These are phyloP conservation scores for Yarrowia galli DNA, from an alignment of 1,139 yeast species.

Conservation along the genomic window DNA sequence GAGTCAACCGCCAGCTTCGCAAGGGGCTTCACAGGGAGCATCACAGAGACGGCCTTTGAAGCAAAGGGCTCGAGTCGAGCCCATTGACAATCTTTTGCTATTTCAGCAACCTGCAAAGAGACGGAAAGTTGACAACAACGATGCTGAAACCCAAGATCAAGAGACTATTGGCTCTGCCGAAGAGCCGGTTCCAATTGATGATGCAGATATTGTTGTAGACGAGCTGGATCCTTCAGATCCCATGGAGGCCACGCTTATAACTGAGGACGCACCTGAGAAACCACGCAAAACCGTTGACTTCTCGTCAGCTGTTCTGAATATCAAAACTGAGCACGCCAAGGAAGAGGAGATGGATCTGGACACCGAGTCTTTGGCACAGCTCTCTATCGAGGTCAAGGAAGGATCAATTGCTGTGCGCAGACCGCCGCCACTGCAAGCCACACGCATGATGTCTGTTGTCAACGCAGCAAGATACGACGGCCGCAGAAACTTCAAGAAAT, in stretches of 20 bases:
- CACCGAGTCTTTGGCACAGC: neutral
- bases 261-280: neutral
- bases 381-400: constrained; percentile 8
- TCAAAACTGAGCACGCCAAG: constrained; percentile 1
- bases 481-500: constrained; percentile 30
- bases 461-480: constrained; percentile 19
- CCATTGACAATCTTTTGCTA: constrained; percentile 4
- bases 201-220: neutral
- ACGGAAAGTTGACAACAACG: neutral
- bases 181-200: neutral
- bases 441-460: constrained; percentile 22
- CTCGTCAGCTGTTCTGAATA: constrained; percentile 10
- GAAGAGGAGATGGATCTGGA: constrained; percentile 9
- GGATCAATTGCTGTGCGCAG: constrained; percentile 10
- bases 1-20: constrained; percentile 5
- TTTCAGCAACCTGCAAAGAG: neutral
- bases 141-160: neutral
- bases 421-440: constrained; percentile 31
- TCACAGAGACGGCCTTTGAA: constrained; percentile 19
- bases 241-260: neutral
- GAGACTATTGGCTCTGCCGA: neutral
- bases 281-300: neutral
- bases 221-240: neutral
- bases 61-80: constrained; percentile 19
- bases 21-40: neutral